phyloP scores from a whole-genome alignment of 176 grass and related monocot genomes.

The Aegilops sharonensis region DNA sequence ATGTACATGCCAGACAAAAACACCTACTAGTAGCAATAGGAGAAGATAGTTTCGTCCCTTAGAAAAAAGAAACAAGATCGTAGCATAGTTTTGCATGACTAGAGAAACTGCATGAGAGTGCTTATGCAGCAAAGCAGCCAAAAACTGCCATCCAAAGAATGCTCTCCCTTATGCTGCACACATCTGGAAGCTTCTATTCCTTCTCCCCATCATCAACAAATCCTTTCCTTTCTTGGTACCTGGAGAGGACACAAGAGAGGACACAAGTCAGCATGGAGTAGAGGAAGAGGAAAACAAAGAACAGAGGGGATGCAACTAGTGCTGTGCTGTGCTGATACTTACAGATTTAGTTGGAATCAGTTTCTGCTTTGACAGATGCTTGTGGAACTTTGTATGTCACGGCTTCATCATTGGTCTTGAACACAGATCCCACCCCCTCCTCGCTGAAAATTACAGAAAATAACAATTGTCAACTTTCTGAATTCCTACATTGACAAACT shows the following conservation, averaged over 20 bases:
- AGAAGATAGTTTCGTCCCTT: background rate
- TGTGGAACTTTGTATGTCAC: background rate
- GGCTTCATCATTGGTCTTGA: background rate
- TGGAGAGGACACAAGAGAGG: background rate
- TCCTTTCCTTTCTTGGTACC: background rate
- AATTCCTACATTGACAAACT: background rate
- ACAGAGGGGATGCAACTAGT: background rate
- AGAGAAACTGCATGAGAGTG: constrained; percentile 10
- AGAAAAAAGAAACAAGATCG: background rate
- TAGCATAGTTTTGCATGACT: background rate
- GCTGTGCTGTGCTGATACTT: background rate
- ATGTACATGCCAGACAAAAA: constrained; percentile 24
- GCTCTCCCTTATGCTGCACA: constrained; percentile 26
- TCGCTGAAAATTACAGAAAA: background rate
- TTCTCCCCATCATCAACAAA: background rate
- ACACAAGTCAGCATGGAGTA: background rate
- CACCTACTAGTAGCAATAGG: background rate
- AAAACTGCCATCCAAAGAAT: background rate
- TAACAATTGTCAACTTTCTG: background rate
- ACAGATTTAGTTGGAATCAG: constrained; percentile 2
- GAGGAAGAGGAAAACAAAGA: background rate
- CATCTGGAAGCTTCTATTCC: constrained; percentile 17
- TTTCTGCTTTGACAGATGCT: background rate
- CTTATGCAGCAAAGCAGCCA: background rate
- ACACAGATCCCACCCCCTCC: background rate